Conservation (phyloP, 2,329 filamentous ascomycete genomes). For the Trichoderma breve region DNA sequence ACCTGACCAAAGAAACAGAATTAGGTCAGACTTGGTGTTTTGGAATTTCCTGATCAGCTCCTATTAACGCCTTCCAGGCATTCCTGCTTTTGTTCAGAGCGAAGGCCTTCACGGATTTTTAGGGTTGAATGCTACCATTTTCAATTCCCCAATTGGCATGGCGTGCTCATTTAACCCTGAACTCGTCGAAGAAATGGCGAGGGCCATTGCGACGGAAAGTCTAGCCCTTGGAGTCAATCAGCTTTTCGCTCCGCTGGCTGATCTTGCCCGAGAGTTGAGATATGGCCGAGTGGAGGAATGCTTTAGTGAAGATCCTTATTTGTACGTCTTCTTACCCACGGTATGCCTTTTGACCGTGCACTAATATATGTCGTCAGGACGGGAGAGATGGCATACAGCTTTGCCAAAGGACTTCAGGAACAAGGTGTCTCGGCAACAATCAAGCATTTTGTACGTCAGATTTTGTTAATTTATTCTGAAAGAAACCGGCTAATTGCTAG, state of each 20-base stretch:
- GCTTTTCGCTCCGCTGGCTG: not conserved
- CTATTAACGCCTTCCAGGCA: not conserved
- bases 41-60: not conserved
- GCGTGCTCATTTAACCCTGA: not conserved
- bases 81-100: constrained; percentile 4
- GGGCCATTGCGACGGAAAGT: constrained; percentile 2
- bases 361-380: not conserved
- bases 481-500: not conserved
- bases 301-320: not conserved
- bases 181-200: not conserved
- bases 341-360: too few relatives aligned
- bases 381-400: constrained; percentile 10
- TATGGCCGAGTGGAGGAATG: constrained; percentile 10
- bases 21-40: not conserved
- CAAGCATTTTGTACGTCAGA: constrained; percentile 1
- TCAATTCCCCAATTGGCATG: constrained; percentile 4
- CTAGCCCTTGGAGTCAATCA: constrained; percentile 3
- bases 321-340: not conserved
- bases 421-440: not conserved
- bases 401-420: constrained; percentile 6
- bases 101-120: constrained; percentile 3
- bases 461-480: not conserved
- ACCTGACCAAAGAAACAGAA: not conserved
- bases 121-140: not conserved
- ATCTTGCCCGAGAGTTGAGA: constrained; percentile 6